A percentile compares a stretch with the other conserved stretches of the same genome.
These are phyloP conservation scores for Teratosphaeria epicoccoides DNA, from an alignment of 2,329 filamentous ascomycete species.

Conservation along the genomic window DNA sequence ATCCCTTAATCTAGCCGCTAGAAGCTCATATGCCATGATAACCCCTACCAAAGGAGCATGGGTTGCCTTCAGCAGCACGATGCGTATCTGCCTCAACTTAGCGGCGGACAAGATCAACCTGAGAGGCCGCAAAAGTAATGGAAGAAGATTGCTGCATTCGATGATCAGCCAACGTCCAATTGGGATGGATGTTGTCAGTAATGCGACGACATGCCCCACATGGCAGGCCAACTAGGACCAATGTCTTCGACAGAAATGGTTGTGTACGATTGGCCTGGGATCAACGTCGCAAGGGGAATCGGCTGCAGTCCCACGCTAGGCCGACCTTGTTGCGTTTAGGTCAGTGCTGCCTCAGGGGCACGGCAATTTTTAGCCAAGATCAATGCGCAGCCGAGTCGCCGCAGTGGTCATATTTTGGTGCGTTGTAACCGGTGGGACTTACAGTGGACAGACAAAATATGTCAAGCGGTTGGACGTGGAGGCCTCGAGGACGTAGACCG, in stretches of 20 bases:
- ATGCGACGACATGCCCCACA: not conserved
- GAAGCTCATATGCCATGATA: slow-evolving; percentile 56
- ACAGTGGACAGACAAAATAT: slow-evolving; percentile 37
- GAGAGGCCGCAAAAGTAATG: slow-evolving; percentile 61
- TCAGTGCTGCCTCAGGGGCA: not conserved
- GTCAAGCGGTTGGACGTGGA: slow-evolving; percentile 39
- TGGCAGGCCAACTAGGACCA: not conserved
- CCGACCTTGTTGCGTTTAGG: not conserved
- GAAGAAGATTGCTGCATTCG: slow-evolving; percentile 52
- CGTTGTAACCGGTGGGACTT: slow-evolving; percentile 7
- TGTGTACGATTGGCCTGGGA: not conserved
- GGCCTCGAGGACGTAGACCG: slow-evolving; percentile 45
- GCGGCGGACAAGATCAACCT: slow-evolving; percentile 57
- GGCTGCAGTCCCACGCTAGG: not conserved
- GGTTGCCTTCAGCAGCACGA: slow-evolving; percentile 48
- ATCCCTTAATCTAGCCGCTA: slow-evolving; percentile 18
- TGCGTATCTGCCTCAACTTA: slow-evolving; percentile 50
- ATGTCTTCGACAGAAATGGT: not conserved
- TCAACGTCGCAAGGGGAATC: not conserved
- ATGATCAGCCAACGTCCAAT: not conserved
- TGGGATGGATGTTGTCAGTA: not conserved
- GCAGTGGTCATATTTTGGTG: slow-evolving; percentile 21
- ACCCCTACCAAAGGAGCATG: slow-evolving; percentile 58
- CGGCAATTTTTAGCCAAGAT: not conserved
- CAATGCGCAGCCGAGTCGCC: not conserved